phyloP scores from a whole-genome alignment of 331 rosid genomes.

The Stylosanthes scabra region DNA sequence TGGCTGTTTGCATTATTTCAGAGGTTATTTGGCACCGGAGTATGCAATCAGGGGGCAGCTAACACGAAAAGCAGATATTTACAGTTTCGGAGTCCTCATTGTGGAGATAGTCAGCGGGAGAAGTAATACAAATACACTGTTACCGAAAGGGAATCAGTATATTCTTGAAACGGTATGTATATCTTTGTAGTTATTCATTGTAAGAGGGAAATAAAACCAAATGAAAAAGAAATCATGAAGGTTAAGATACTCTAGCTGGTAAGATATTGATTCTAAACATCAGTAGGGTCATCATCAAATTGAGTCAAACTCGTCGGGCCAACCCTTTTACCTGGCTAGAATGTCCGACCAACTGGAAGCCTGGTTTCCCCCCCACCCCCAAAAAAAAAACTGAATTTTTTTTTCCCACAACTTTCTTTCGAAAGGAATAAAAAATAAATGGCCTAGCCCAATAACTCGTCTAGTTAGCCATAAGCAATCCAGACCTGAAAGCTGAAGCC shows the following conservation, averaged over 20 bases:
- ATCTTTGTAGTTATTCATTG: background rate
- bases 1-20: conserved; percentile 45
- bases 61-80: conserved; percentile 89
- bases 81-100: conserved; percentile 92
- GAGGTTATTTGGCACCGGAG: conserved; percentile 98
- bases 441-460: too few relatives aligned
- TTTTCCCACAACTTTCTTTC: too few relatives aligned
- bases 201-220: conserved; percentile 9
- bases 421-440: too few relatives aligned
- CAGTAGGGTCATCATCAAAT: background rate
- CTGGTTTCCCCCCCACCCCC: too few relatives aligned
- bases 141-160: conserved; percentile 75
- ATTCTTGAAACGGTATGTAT: conserved; percentile 76
- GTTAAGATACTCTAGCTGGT: conserved; percentile 6
- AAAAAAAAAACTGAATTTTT: too few relatives aligned
- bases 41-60: conserved; percentile 91
- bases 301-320: too few relatives aligned
- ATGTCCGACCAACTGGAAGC: too few relatives aligned
- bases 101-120: conserved; percentile 92
- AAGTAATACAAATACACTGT: conserved; percentile 68
- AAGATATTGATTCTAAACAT: background rate
- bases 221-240: background rate
- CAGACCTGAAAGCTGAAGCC: too few relatives aligned
- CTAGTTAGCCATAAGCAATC: too few relatives aligned
- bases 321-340: too few relatives aligned